Evolutionary conservation across 164 flowering plant species (phyloP), one percentile per base, ranked within the genome.

Genomic region (Platanus orientalis): DNA sequence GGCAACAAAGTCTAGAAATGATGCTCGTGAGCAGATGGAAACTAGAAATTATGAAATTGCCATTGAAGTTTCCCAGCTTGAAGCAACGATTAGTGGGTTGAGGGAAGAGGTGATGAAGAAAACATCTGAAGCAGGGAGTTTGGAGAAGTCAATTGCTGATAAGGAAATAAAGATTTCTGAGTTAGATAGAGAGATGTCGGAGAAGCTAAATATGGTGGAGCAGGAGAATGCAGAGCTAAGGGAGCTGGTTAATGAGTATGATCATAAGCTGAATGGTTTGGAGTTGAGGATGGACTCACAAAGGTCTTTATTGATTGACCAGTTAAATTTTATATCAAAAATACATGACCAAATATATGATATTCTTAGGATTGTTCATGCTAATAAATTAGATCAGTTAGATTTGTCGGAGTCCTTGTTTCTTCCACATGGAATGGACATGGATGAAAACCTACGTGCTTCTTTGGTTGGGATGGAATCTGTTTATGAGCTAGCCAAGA

Each of bases 41-140:
- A 97, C 88, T 63, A 72, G 96, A 65, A 90, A 89, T 77, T 93
- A 88, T 73, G 97, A 87, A 72, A 90, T 93, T 68, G 98, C 97
- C 25, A 93, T 93, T 70, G 97, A 93, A 74, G 96, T 93, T 72
- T 93, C 97, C 25, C 82, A 93, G 84, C 89, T 93, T 39, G 97
- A 93, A 73, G 94, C 97, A 0, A 76, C 87, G 0, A 90, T 93
- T 60, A 73, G 83, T 62, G 78, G 82, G 53, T 67, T 93, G 70
- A 82, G 83, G 60, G 92, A 81, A 24, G 92, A 93, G 54, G 81
- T 89, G 13, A 69, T 76, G 0, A 73, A 76, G 73, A 93, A 81
- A 61, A 66, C 66, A 60, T 57, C 64, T 27, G 79, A 60, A 29
- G 49, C 77, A 24, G 92, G 83, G 69, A 69, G 62, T 51, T 76